Percentiles rank a stretch among this genome's conserved stretches.
Evolutionary conservation across 2,329 filamentous ascomycete species (phyloP).

Genomic region (Lachnellula cervina): DNA sequence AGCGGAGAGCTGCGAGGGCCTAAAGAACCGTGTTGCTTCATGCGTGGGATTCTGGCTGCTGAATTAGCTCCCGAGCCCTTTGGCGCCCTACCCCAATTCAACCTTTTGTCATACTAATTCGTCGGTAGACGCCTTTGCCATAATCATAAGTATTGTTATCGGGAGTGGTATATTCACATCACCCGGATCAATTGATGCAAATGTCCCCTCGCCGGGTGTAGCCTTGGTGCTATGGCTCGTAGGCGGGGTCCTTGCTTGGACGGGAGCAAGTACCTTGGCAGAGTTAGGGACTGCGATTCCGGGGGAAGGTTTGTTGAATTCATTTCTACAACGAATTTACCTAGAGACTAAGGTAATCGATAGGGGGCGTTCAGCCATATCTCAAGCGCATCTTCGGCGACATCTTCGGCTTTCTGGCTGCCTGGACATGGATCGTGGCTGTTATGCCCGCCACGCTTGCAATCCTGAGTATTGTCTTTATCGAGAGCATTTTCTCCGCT

Average conservation of each 20-base stretch:
- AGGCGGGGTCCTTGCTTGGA: constrained; percentile 59
- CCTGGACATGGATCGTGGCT: constrained; percentile 61
- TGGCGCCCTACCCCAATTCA: no score
- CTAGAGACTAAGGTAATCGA: not conserved
- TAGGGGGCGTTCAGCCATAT: constrained; percentile 58
- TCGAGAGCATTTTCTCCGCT: constrained; percentile 54
- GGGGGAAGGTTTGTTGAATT: constrained; percentile 44
- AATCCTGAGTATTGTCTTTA: constrained; percentile 60
- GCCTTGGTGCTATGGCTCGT: constrained; percentile 57
- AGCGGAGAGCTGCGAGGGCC: no score
- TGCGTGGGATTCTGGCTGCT: no score
- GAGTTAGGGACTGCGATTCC: constrained; percentile 60
- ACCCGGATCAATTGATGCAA: constrained; percentile 57
- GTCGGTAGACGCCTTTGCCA: constrained; percentile 46
- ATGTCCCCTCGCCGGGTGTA: constrained; percentile 56
- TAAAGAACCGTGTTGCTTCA: no score
- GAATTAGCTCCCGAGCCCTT: no score
- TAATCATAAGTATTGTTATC: constrained; percentile 59
- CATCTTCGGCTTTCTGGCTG: constrained; percentile 55
- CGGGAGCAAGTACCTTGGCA: constrained; percentile 56
- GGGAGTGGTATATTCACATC: constrained; percentile 63
- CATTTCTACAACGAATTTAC: not conserved
- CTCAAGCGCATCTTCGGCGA: constrained; percentile 58
- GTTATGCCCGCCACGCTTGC: constrained; percentile 61
- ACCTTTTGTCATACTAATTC: no score